These are phyloP conservation scores for Monosporascus sp. DNA, from an alignment of 2,329 filamentous ascomycete species.

Conservation along the genomic window DNA sequence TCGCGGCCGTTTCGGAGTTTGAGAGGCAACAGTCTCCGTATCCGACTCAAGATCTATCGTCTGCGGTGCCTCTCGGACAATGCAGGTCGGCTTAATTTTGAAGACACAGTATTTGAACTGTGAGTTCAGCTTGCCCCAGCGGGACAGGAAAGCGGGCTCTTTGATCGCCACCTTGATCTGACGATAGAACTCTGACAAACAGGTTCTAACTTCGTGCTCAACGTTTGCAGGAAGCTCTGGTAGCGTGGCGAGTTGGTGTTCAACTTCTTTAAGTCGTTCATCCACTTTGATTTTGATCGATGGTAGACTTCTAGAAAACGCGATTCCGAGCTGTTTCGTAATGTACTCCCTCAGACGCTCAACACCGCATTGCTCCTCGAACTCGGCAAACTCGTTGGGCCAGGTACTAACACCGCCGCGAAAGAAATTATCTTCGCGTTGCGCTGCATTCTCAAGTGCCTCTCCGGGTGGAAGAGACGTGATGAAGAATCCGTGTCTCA, in stretches of 20 bases:
- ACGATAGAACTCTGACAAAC: constrained; percentile 52
- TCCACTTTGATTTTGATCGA: constrained; percentile 50
- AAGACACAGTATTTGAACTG: constrained; percentile 29
- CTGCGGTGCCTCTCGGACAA: constrained; percentile 20
- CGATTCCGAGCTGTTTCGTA: constrained; percentile 47
- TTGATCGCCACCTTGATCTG: constrained; percentile 49
- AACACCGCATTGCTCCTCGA: constrained; percentile 46
- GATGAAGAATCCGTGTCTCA: constrained; percentile 74
- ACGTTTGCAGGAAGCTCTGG: constrained; percentile 67
- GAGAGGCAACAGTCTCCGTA: constrained; percentile 20
- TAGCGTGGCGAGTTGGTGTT: constrained; percentile 49
- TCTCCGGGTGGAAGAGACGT: constrained; percentile 61
- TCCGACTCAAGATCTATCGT: constrained; percentile 24
- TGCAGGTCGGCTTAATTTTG: constrained; percentile 29
- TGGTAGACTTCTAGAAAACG: constrained; percentile 50
- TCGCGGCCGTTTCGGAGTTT: constrained; percentile 19
- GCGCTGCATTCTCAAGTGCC: constrained; percentile 45
- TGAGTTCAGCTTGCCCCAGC: constrained; percentile 27
- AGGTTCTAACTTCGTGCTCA: constrained; percentile 57
- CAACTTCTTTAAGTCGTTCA: constrained; percentile 44
- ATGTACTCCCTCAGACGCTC: constrained; percentile 48
- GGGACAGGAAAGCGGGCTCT: constrained; percentile 35
- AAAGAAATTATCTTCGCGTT: constrained; percentile 50
- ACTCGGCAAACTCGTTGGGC: constrained; percentile 43
- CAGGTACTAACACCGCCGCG: constrained; percentile 36